These are phyloP conservation scores for Lachancea thermotolerans DNA, from an alignment of 805 yeast genomes.

Conservation along the genomic window DNA sequence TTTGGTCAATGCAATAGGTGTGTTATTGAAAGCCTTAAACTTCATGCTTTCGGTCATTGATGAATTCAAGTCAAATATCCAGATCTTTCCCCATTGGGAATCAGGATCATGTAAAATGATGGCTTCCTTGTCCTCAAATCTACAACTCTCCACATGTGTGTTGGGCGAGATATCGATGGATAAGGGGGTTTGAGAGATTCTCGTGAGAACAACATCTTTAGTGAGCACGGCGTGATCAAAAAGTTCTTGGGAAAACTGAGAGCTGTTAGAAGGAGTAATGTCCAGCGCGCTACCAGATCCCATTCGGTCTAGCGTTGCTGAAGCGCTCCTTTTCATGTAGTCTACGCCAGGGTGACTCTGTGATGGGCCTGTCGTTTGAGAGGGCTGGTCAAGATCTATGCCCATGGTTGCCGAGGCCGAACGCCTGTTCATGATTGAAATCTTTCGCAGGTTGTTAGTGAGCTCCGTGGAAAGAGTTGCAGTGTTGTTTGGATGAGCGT, in stretches of 20 bases:
- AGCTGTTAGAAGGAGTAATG: constrained; percentile 13
- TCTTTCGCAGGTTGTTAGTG: constrained; percentile 14
- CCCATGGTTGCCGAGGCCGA: constrained; percentile 12
- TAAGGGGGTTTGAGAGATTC: constrained; percentile 39
- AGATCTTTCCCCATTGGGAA: constrained; percentile 40
- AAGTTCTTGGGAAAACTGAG: constrained; percentile 11
- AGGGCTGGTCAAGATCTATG: constrained; percentile 5
- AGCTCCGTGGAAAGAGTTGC: constrained; percentile 5
- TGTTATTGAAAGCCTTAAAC: constrained; percentile 24
- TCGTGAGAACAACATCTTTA: constrained; percentile 68
- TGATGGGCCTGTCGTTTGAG: background rate
- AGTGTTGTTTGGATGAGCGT: background rate
- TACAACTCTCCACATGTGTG: constrained; percentile 35
- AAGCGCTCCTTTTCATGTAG: constrained; percentile 18
- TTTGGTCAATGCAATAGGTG: constrained; percentile 14
- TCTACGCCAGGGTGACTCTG: constrained; percentile 7
- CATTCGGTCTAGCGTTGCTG: constrained; percentile 29
- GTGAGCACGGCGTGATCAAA: constrained; percentile 33
- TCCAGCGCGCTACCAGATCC: constrained; percentile 10
- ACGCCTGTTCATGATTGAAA: constrained; percentile 20
- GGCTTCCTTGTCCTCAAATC: constrained; percentile 52
- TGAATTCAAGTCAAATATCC: constrained; percentile 34
- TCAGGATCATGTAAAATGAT: constrained; percentile 45
- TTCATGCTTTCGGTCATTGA: constrained; percentile 21
- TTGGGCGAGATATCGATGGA: constrained; percentile 25